Conservation (phyloP, 2,329 filamentous ascomycete species). For the Penicillium paneum region DNA sequence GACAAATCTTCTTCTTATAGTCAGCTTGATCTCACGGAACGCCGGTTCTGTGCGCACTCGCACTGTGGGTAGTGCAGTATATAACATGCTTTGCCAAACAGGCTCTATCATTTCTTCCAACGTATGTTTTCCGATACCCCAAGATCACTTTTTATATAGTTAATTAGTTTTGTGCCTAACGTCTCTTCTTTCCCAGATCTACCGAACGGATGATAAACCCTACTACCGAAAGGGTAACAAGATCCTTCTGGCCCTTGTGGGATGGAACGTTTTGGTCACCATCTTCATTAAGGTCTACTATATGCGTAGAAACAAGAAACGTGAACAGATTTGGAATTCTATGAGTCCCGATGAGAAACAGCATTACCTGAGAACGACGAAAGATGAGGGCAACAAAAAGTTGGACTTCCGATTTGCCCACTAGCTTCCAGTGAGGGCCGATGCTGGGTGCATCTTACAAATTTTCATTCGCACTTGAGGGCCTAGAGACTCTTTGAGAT, state of each 20-base stretch:
- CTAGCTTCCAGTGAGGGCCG: slow-evolving; percentile 13
- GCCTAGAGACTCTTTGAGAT: background rate
- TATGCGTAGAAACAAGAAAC: slow-evolving; percentile 47
- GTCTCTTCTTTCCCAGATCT: slow-evolving; percentile 41
- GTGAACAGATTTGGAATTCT: slow-evolving; percentile 46
- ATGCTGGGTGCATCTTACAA: background rate
- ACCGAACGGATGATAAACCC: slow-evolving; percentile 49
- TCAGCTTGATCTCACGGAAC: slow-evolving; percentile 26
- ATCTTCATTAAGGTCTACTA: slow-evolving; percentile 46
- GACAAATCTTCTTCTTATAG: background rate
- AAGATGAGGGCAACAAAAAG: slow-evolving; percentile 45
- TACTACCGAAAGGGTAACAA: slow-evolving; percentile 57
- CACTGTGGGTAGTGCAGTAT: slow-evolving; percentile 29
- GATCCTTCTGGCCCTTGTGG: slow-evolving; percentile 52
- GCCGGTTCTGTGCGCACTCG: slow-evolving; percentile 31
- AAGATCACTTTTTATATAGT: background rate
- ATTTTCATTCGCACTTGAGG: background rate
- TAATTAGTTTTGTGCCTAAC: background rate
- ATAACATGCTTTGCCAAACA: slow-evolving; percentile 37
- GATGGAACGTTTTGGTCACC: slow-evolving; percentile 46
- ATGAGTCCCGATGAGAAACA: slow-evolving; percentile 48
- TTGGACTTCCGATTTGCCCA: slow-evolving; percentile 54
- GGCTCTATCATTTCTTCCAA: slow-evolving; percentile 28
- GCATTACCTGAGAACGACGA: slow-evolving; percentile 41
- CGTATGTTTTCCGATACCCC: slow-evolving; percentile 15